These are phyloP conservation scores for Aspergillus thermomutatus DNA, from an alignment of 2,329 filamentous ascomycete genomes.

Conservation along the genomic window DNA sequence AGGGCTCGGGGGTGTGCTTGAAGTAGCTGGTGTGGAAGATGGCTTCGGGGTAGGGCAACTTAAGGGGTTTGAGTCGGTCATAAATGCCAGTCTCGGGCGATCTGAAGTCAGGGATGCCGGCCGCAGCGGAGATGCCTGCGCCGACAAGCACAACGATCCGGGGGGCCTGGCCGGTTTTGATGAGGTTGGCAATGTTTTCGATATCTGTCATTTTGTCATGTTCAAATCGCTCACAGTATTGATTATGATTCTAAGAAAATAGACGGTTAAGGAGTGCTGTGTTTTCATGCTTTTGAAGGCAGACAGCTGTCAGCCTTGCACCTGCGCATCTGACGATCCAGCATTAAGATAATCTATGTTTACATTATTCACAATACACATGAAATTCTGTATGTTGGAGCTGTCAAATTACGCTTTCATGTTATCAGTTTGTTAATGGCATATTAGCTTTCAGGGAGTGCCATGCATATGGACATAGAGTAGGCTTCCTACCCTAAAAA, in stretches of 20 bases:
- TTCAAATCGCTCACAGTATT: not conserved
- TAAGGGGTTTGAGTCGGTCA: conserved; percentile 72
- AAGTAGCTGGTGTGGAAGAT: conserved; percentile 87
- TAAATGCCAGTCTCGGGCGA: conserved; percentile 84
- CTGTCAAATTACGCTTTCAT: too few species aligned
- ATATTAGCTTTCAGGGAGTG: too few species aligned
- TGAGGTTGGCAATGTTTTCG: conserved; percentile 9
- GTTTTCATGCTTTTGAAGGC: not conserved
- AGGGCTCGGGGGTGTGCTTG: conserved; percentile 70
- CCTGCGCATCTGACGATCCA: not conserved
- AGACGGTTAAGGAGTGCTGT: not conserved
- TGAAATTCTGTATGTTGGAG: too few species aligned
- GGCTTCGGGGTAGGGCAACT: conserved; percentile 78
- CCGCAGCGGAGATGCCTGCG: conserved; percentile 63
- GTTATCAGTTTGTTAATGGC: too few species aligned
- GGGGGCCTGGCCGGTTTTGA: conserved; percentile 13
- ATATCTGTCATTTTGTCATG: conserved; percentile 4
- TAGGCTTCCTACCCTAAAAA: too few species aligned
- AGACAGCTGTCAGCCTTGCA: not conserved
- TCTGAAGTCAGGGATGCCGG: conserved; percentile 77
- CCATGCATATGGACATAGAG: too few species aligned
- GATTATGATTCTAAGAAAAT: not conserved
- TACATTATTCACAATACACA: too few species aligned
- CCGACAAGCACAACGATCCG: conserved; percentile 48
- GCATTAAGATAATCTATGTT: too few species aligned